A percentile compares a stretch with the other conserved stretches of the same genome.
phyloP scores from a whole-genome alignment of 2,329 filamentous ascomycete species.

The Orbilia brochopaga region DNA sequence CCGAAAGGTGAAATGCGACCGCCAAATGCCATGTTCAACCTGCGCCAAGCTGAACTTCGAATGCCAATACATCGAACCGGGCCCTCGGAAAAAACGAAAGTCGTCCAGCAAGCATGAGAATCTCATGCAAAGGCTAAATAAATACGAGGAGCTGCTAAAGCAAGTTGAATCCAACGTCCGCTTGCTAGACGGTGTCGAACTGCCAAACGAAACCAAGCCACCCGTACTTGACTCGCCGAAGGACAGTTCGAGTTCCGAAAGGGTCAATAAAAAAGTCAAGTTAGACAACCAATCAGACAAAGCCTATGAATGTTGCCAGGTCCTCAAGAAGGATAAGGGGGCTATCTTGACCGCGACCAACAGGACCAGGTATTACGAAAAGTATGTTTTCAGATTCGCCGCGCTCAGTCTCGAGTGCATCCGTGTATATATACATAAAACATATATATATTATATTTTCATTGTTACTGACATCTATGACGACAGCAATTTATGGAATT shows the following conservation, averaged over 20 bases:
- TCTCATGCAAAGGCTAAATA: slow-evolving; percentile 34
- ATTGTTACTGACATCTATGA: neutral
- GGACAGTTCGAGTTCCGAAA: slow-evolving; percentile 10
- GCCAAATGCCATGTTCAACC: slow-evolving; percentile 73
- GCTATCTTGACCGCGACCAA: slow-evolving; percentile 14
- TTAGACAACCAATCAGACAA: slow-evolving; percentile 10
- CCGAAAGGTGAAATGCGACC: slow-evolving; percentile 76
- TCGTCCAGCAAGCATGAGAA: slow-evolving; percentile 48
- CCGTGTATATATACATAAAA: too few species aligned
- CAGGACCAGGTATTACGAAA: slow-evolving; percentile 41
- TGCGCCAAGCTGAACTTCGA: slow-evolving; percentile 69
- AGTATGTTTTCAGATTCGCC: slow-evolving; percentile 25
- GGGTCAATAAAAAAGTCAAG: slow-evolving; percentile 15
- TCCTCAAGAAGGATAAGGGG: slow-evolving; percentile 17
- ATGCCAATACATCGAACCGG: slow-evolving; percentile 67
- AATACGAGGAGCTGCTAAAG: slow-evolving; percentile 42
- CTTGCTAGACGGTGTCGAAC: slow-evolving; percentile 24
- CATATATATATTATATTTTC: neutral
- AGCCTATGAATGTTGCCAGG: neutral
- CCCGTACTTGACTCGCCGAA: neutral
- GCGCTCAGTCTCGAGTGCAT: too few species aligned
- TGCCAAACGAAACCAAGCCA: neutral
- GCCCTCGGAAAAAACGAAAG: slow-evolving; percentile 56
- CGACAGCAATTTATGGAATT: slow-evolving; percentile 45
- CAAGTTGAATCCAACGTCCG: slow-evolving; percentile 43